Evolutionary conservation across 805 yeast species (phyloP).

Genomic region (Komagataella pastoris): DNA sequence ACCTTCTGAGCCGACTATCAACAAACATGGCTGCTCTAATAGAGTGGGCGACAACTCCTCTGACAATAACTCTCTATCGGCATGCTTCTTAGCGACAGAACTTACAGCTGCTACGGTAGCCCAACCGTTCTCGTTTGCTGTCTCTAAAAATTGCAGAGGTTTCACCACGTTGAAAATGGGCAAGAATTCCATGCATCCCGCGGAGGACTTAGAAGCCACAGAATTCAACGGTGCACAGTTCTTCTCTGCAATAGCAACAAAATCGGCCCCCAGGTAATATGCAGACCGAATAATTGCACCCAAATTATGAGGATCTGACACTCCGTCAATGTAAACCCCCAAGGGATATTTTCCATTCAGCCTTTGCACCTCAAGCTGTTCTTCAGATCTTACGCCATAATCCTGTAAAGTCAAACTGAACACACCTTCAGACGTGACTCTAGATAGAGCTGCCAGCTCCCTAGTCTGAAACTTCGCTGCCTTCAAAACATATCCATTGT

Average conservation of each 20-base stretch:
- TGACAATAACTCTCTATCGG: slow-evolving; percentile 21
- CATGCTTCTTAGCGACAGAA: slow-evolving; percentile 15
- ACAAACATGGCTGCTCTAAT: slow-evolving; percentile 40
- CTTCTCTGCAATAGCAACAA: slow-evolving; percentile 52
- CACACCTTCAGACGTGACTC: slow-evolving; percentile 5
- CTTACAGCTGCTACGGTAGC: slow-evolving; percentile 48
- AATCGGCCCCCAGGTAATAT: slow-evolving; percentile 72
- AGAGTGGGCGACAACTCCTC: slow-evolving; percentile 31
- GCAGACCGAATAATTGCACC: slow-evolving; percentile 79
- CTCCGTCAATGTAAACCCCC: slow-evolving; percentile 65
- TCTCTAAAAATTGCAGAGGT: slow-evolving; percentile 50
- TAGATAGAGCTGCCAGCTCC: slow-evolving; percentile 13
- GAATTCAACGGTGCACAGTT: slow-evolving; percentile 71
- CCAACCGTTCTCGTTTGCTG: slow-evolving; percentile 54
- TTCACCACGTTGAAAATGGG: slow-evolving; percentile 44
- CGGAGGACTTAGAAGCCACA: slow-evolving; percentile 65
- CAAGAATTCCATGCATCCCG: slow-evolving; percentile 73
- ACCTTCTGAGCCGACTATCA: slow-evolving; percentile 82
- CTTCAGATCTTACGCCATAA: slow-evolving; percentile 9
- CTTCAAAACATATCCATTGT: slow-evolving; percentile 69
- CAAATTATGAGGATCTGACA: slow-evolving; percentile 77
- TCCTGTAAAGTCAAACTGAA: slow-evolving; percentile 1
- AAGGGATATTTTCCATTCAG: slow-evolving; percentile 30
- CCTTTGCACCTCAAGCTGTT: slow-evolving; percentile 4
- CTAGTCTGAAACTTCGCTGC: slow-evolving; percentile 36